Evolutionary conservation across 768 basidiomycete genomes (phyloP).

Genomic region (Lentinula guzmanii): DNA sequence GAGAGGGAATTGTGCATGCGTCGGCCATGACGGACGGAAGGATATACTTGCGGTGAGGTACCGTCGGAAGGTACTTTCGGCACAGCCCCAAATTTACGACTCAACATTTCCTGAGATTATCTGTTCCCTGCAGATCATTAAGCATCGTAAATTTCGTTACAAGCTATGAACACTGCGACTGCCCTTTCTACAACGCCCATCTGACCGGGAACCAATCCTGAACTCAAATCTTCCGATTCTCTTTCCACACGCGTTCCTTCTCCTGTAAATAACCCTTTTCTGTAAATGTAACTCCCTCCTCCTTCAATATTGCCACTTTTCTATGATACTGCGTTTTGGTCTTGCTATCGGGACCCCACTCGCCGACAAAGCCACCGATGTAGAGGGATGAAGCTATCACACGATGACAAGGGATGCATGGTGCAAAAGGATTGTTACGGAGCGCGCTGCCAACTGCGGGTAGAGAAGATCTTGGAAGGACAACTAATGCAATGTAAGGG

Average conservation of each 20-base stretch:
- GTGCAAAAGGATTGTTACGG: slow-evolving; percentile 60
- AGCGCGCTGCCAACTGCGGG: slow-evolving; percentile 57
- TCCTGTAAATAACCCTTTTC: slow-evolving; percentile 33
- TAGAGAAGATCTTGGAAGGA: background rate
- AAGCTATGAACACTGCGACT: too few species aligned
- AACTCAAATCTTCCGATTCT: too few species aligned
- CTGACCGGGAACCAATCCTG: too few species aligned
- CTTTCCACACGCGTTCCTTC: background rate
- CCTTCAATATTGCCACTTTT: slow-evolving; percentile 44
- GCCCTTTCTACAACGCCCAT: too few species aligned
- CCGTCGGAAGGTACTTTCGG: background rate
- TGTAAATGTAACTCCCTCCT: slow-evolving; percentile 50
- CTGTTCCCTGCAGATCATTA: too few species aligned
- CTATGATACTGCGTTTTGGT: slow-evolving; percentile 34
- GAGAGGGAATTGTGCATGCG: background rate
- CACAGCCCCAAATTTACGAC: too few species aligned
- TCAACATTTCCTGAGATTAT: too few species aligned
- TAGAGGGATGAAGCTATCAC: slow-evolving; percentile 56
- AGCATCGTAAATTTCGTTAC: too few species aligned
- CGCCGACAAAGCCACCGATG: slow-evolving; percentile 59
- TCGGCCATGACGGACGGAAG: background rate
- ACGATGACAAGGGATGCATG: slow-evolving; percentile 65
- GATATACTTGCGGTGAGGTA: background rate
- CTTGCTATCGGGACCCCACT: slow-evolving; percentile 46
- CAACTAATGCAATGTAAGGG: background rate